Evolutionary conservation across 257 asterid species (phyloP).

Genomic region (Paulownia fortunei): DNA sequence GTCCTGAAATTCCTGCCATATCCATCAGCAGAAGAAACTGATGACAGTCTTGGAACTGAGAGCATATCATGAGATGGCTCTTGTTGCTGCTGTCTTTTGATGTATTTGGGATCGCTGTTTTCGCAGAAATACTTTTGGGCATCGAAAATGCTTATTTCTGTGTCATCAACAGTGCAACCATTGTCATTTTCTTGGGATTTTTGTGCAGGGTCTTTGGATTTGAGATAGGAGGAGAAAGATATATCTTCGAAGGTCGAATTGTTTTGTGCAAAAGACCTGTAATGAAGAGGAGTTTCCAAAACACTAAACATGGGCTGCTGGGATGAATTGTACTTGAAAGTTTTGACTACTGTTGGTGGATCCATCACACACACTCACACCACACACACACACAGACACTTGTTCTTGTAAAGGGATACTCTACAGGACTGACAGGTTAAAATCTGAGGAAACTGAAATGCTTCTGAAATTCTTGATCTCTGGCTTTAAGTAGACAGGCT

Average conservation of each 20-base stretch:
- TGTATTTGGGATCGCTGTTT: slow-evolving; percentile 38
- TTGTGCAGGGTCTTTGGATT: slow-evolving; percentile 33
- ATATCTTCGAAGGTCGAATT: slow-evolving; percentile 39
- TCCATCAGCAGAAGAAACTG: slow-evolving; percentile 65
- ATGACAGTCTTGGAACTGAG: slow-evolving; percentile 45
- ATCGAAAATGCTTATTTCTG: slow-evolving; percentile 82
- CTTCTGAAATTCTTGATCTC: slow-evolving; percentile 29
- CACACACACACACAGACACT: slow-evolving; percentile 25
- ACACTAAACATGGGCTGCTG: slow-evolving; percentile 57
- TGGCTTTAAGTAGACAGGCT: slow-evolving; percentile 36
- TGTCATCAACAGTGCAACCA: slow-evolving; percentile 38
- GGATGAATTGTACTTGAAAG: slow-evolving; percentile 52
- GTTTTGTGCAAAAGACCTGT: slow-evolving; percentile 42
- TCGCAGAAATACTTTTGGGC: slow-evolving; percentile 87
- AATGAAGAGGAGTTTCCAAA: slow-evolving; percentile 49
- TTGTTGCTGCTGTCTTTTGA: background rate
- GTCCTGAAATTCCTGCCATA: slow-evolving; percentile 54
- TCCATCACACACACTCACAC: slow-evolving; percentile 44
- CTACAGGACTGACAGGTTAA: background rate
- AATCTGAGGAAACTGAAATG: slow-evolving; percentile 28
- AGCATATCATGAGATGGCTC: slow-evolving; percentile 26
- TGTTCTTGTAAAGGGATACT: background rate
- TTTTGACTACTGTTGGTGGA: slow-evolving; percentile 46
- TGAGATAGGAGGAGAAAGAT: slow-evolving; percentile 64
- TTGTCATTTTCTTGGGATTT: slow-evolving; percentile 23